Percentiles rank a stretch among this genome's conserved stretches.
These are phyloP conservation scores for Capsella rubella DNA, from an alignment of 441 rosid species.

Conservation along the genomic window DNA sequence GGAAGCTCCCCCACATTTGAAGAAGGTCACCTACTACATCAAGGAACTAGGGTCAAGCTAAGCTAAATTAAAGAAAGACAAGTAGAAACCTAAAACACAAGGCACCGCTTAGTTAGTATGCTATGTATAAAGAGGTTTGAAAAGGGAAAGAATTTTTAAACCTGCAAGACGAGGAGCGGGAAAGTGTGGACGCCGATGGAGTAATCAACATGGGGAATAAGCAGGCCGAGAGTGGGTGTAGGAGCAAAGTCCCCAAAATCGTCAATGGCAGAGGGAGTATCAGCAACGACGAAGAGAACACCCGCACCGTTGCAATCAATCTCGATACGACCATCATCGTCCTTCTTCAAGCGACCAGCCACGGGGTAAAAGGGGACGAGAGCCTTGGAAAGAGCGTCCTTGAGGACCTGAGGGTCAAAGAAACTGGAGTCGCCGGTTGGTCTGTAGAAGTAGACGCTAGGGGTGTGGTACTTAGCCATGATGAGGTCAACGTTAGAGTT, in stretches of 20 bases:
- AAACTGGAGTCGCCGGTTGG: conserved; percentile 64
- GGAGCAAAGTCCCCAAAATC: conserved; percentile 94
- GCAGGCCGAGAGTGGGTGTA: conserved; percentile 75
- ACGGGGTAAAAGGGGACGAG: conserved; percentile 88
- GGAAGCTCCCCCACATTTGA: conserved; percentile 95
- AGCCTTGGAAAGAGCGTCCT: conserved; percentile 73
- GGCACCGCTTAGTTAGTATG: neutral
- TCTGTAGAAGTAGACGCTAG: conserved; percentile 90
- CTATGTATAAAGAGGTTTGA: too few relatives aligned
- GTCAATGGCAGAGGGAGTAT: conserved; percentile 64
- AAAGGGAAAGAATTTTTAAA: neutral
- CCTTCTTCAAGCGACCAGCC: conserved; percentile 85
- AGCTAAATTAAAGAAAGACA: too few relatives aligned
- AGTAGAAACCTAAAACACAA: neutral
- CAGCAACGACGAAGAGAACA: conserved; percentile 79
- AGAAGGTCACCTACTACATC: conserved; percentile 64
- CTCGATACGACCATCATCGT: conserved; percentile 91
- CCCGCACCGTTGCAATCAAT: conserved; percentile 87
- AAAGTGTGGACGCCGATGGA: conserved; percentile 70
- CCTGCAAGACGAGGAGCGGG: conserved; percentile 94
- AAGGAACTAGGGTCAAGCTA: neutral
- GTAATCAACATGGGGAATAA: conserved; percentile 85
- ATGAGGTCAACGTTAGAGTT: conserved; percentile 87
- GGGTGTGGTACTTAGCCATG: conserved; percentile 94
- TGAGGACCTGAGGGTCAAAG: conserved; percentile 66